Percentiles rank a stretch among this genome's conserved stretches.
phyloP scores from a whole-genome alignment of 352 stramenopile species.

The Blastocystis sp. region DNA sequence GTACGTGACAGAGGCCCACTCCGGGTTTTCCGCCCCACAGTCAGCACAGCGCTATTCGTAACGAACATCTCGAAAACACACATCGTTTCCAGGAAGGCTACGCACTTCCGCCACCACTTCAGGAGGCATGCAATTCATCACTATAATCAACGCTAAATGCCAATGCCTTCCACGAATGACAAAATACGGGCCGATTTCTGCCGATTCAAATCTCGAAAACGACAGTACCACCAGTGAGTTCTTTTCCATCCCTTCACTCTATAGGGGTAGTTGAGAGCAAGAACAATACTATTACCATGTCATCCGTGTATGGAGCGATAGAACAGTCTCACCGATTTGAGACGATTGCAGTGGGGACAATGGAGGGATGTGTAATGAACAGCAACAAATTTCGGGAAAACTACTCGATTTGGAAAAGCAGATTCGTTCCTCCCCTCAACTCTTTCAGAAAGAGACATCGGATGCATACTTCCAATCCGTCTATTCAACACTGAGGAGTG shows the following conservation, averaged over 20 bases:
- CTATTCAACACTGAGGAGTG: neutral
- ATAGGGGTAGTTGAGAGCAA: too few species aligned
- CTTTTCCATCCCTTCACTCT: too few species aligned
- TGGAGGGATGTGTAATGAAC: neutral
- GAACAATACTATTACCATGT: neutral
- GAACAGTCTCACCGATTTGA: neutral
- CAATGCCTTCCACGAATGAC: neutral
- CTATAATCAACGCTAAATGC: neutral
- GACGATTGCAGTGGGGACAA: neutral
- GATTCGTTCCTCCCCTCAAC: neutral
- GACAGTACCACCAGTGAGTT: too few species aligned
- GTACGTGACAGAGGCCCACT: conserved; percentile 89
- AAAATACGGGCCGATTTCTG: neutral
- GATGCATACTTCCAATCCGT: conserved; percentile 7
- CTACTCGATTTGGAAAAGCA: neutral
- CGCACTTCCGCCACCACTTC: conserved; percentile 26
- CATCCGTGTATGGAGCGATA: conserved; percentile 31
- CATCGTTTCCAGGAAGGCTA: conserved; percentile 66
- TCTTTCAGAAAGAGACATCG: neutral
- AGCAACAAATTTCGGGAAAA: neutral
- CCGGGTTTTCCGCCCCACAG: conserved; percentile 89
- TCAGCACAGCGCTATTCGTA: conserved; percentile 81
- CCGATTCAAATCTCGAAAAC: neutral
- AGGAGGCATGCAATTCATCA: conserved; percentile 50
- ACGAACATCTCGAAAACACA: conserved; percentile 12